These are phyloP conservation scores for Syncephalastrum contaminatum DNA, from an alignment of 371 early-diverging fungal species.

Conservation along the genomic window DNA sequence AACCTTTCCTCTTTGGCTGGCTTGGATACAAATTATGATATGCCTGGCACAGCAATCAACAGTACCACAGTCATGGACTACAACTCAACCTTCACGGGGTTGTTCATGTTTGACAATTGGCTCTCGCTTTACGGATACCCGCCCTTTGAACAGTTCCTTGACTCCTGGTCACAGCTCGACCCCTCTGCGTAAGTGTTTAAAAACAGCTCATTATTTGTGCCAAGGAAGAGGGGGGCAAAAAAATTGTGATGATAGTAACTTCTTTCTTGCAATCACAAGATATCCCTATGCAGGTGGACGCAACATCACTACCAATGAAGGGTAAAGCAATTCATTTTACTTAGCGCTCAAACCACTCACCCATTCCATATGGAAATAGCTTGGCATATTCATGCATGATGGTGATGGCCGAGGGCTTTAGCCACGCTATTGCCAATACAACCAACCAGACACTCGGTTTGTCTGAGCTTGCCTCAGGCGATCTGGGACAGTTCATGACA, in stretches of 20 bases:
- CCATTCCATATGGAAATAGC: constrained; percentile 16
- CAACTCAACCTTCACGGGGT: constrained; percentile 40
- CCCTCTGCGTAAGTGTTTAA: constrained; percentile 36
- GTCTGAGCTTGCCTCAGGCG: constrained; percentile 34
- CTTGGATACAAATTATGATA: background rate
- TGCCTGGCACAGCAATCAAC: constrained; percentile 4
- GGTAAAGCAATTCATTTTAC: constrained; percentile 28
- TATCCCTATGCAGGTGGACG: constrained; percentile 59
- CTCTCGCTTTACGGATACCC: constrained; percentile 49
- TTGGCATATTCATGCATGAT: constrained; percentile 61
- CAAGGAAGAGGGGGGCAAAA: background rate
- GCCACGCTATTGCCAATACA: constrained; percentile 32
- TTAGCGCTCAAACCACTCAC: no score
- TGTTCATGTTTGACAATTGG: constrained; percentile 59
- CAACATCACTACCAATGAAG: constrained; percentile 57
- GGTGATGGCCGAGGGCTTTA: constrained; percentile 55
- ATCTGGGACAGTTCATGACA: constrained; percentile 34
- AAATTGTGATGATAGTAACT: constrained; percentile 1
- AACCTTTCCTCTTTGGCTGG: constrained; percentile 6
- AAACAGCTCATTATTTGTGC: background rate
- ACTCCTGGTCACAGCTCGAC: constrained; percentile 49
- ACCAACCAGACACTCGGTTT: constrained; percentile 41
- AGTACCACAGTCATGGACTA: constrained; percentile 22
- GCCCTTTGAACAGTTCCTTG: constrained; percentile 54
- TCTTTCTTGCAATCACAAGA: constrained; percentile 17